Percentiles rank a stretch among this genome's conserved stretches.
Conservation (phyloP, 2,329 filamentous ascomycete genomes). For the Aspergillaceae sp. region DNA sequence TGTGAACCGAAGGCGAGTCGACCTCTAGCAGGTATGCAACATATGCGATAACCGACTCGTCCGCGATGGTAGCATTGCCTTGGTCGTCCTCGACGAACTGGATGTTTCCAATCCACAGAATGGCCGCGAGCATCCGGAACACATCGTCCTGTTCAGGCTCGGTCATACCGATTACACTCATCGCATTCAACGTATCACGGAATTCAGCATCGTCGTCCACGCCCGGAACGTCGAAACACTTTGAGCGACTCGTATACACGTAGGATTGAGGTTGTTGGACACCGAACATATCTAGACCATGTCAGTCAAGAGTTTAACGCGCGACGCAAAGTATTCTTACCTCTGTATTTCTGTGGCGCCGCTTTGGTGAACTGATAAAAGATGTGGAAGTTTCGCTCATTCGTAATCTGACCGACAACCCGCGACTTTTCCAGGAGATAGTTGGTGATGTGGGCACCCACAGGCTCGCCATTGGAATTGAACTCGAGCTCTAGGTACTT, state of each 20-base stretch:
- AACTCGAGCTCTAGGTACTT: slow-evolving; percentile 98
- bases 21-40: slow-evolving; percentile 90
- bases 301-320: slow-evolving; percentile 4
- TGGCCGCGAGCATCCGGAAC: slow-evolving; percentile 84
- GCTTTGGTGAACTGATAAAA: slow-evolving; percentile 99
- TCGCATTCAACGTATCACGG: slow-evolving; percentile 81
- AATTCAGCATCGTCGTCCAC: slow-evolving; percentile 90
- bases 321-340: slow-evolving; percentile 23
- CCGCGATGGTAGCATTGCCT: slow-evolving; percentile 76
- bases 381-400: slow-evolving; percentile 98
- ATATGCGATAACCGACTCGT: slow-evolving; percentile 89
- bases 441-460: slow-evolving; percentile 96
- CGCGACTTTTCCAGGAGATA: slow-evolving; percentile 92
- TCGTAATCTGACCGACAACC: slow-evolving; percentile 87
- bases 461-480: slow-evolving; percentile 80
- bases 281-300: slow-evolving; percentile 63
- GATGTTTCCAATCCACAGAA: slow-evolving; percentile 93
- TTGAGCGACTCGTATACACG: slow-evolving; percentile 84
- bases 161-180: slow-evolving; percentile 83
- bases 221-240: slow-evolving; percentile 87
- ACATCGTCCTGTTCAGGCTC: slow-evolving; percentile 91
- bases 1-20: slow-evolving; percentile 67
- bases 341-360: slow-evolving; percentile 73
- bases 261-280: slow-evolving; percentile 89
- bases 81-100: slow-evolving; percentile 82